Evolutionary conservation across 208 protist species (phyloP).

Genomic region (Leishmania braziliensis): DNA sequence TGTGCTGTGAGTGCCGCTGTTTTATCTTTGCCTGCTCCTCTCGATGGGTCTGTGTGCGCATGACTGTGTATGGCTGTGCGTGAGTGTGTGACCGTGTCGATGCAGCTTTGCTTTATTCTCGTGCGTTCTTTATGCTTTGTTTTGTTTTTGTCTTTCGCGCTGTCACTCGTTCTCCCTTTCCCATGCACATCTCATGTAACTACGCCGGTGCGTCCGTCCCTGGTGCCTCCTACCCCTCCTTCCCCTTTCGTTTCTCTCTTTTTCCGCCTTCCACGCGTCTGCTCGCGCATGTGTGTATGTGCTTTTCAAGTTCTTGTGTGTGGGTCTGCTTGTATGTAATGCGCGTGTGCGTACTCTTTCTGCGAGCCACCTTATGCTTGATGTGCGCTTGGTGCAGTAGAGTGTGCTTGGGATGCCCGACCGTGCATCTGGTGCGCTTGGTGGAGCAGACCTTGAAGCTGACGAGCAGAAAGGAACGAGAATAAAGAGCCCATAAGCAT

Average conservation of each 20-base stretch:
- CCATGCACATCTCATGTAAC: neutral
- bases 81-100: neutral
- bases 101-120: neutral
- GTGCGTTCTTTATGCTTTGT: neutral
- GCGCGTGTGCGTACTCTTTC: neutral
- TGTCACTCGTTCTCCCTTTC: neutral
- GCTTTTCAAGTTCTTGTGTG: too few species aligned
- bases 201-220: neutral
- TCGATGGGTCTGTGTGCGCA: neutral
- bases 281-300: neutral
- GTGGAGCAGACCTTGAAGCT: neutral
- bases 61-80: neutral
- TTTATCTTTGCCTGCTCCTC: neutral
- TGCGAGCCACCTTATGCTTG: neutral
- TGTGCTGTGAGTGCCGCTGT: neutral
- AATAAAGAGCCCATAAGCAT: neutral
- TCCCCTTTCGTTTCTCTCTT: neutral
- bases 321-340: too few species aligned
- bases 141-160: neutral
- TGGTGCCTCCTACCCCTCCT: neutral
- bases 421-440: neutral
- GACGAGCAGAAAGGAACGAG: neutral
- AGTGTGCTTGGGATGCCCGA: neutral
- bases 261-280: neutral
- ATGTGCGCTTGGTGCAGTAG: neutral